Base-by-base conservation (phyloP, 345 rosid genomes). In the Populus nigra region DNA sequence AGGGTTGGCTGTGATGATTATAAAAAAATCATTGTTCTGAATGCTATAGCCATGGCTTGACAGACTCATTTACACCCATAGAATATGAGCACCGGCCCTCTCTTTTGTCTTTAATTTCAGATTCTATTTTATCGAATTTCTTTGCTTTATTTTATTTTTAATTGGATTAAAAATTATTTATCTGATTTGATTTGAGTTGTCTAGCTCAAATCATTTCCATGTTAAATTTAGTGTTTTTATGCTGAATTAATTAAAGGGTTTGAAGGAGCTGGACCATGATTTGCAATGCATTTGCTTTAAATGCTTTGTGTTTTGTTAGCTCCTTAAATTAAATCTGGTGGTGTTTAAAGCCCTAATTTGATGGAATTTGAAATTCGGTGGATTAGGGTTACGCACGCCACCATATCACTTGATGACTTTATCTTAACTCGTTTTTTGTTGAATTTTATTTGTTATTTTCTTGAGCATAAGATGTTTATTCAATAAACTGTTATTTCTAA, bases 11-110 rank as follows among this genome's bases (percentile, higher is more conserved):
- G 83, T 72, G 65, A 69, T 83, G 86, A 83, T 83, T 83, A 74
- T 36, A 77, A 69, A 50, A 59, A 83, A 83, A 80, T 77, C 77
- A 74, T 83, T 77, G 83, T 80, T 53, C 83, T 83, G 81, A 80
- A 80, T 77, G 83, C 79, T 47, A 80, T 72, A n/a, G 81, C 83
- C 81, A 57, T 86, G 77, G 83, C 83, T 66, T 84, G 88, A 84
- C 69, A 82, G 87, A 84, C 85, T 63, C 73, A 6, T 76, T 27
- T 77, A 80, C 89, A 83, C 89, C 86, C 89, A 84, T 83, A 87
- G 87, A 87, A 87, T 84, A 83, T 87, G 85, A 87, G 89, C 89
- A 68, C 47, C 77, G 1, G 15, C 69, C 62, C 20, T 31, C 45
- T 72, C 68, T 13, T 1, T 0, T n/a, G 3, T 59, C 65, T 59